These are phyloP conservation scores for Neurospora sp. DNA, from an alignment of 2,329 filamentous ascomycete species.

Conservation along the genomic window DNA sequence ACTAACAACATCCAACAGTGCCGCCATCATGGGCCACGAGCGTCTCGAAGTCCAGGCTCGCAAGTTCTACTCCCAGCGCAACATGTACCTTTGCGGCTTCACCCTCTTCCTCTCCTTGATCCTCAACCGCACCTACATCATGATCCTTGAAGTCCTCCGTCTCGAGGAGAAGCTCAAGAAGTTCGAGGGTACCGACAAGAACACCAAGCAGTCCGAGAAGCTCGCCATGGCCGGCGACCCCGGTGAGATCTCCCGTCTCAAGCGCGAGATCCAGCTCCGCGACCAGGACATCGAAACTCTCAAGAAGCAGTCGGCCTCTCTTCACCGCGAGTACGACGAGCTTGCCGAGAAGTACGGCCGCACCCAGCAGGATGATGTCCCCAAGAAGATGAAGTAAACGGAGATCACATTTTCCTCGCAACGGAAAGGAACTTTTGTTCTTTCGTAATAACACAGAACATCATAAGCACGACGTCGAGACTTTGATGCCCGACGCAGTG, in stretches of 20 bases:
- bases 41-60: slow-evolving; percentile 97
- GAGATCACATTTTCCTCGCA: neutral
- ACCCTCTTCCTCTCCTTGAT: slow-evolving; percentile 98
- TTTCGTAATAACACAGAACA: neutral
- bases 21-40: slow-evolving; percentile 77
- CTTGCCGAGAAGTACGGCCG: slow-evolving; percentile 72
- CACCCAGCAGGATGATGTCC: slow-evolving; percentile 41
- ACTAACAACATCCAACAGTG: slow-evolving; percentile 25
- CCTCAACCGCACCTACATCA: slow-evolving; percentile 96
- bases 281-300: slow-evolving; percentile 76
- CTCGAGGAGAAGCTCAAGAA: slow-evolving; percentile 87
- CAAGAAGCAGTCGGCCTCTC: slow-evolving; percentile 83
- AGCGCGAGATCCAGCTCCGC: slow-evolving; percentile 65
- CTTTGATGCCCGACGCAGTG: neutral
- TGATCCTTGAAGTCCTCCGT: slow-evolving; percentile 85
- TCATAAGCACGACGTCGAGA: neutral
- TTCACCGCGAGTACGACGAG: slow-evolving; percentile 76
- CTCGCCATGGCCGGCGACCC: slow-evolving; percentile 63
- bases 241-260: slow-evolving; percentile 63
- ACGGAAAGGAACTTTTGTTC: neutral
- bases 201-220: slow-evolving; percentile 60
- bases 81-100: slow-evolving; percentile 99
- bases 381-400: slow-evolving; percentile 48
- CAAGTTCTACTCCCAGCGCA: slow-evolving; percentile 99
- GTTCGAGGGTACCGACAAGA: slow-evolving; percentile 56